Evolutionary conservation across 331 rosid genomes (phyloP), one percentile per base, ranked within the genome.

Genomic region (Spiraea crenata): DNA sequence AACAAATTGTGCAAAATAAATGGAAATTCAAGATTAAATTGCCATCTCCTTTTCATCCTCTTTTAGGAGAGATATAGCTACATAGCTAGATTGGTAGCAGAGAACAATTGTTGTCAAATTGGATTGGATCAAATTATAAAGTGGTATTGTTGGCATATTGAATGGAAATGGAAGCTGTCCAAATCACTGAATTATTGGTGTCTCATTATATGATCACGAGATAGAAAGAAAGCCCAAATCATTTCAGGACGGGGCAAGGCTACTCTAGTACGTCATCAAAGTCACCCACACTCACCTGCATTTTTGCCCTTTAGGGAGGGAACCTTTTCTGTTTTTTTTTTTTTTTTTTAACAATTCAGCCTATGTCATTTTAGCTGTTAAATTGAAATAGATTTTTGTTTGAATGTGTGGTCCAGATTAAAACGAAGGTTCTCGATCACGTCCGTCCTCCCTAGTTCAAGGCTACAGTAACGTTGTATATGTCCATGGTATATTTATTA

Each of bases 111-210:
- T 69, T 17, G 64, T 7, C 64, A 76, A 49, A 56, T 38, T 70
- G 63, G 76, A 71, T 64, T 70, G 67, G 56, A 62, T 52, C 14
- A 46, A 39, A 51, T 55, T 20, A 25, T 25, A 25, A 25, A 45
- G 17, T 50, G 20, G 31, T 37, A n/a, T 3, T 49, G 49, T 69
- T 67, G 69, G 79, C 44, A 50, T 25, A 25, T 3, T 41, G 63
- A 65, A 67, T 50, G 62, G 8, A 77, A 65, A 67, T 50, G 62
- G 8, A 77, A 0, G 69, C 31, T 46, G 77, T 71, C 81, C 4
- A 14, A 20, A 25, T 66, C 74, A 78, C 31, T 73, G 75, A 38
- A 78, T 73, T 73, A 78, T 78, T 78, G 70, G 20, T 19, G 7
- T 19, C 47, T 15, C 57, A 15, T 49, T 35, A 16, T 69, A 4